phyloP scores from a whole-genome alignment of 1,284 basidiomycete genomes.

The Clitocybe nebularis region DNA sequence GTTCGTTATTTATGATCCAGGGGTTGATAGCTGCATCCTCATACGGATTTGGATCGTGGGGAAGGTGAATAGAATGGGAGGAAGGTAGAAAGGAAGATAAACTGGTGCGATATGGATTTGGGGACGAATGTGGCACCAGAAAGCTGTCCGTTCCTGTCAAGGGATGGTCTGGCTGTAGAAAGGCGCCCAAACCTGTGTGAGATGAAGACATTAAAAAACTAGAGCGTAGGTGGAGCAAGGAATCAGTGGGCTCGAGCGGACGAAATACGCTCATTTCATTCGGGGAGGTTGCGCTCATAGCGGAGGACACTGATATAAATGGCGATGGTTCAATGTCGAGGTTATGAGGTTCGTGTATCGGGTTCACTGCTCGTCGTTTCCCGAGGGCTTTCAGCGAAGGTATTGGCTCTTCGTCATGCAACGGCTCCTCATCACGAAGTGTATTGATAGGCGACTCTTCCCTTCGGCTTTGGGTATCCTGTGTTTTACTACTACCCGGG shows the following conservation, averaged over 20 bases:
- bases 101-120: too few relatives aligned
- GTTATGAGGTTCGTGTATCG: neutral
- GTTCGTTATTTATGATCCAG: neutral
- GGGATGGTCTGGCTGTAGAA: neutral
- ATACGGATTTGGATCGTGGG: neutral
- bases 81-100: too few relatives aligned
- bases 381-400: conserved; percentile 1
- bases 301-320: too few relatives aligned
- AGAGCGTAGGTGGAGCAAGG: neutral
- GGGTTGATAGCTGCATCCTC: neutral
- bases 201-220: neutral
- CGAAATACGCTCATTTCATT: neutral
- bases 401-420: too few relatives aligned
- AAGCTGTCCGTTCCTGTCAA: neutral
- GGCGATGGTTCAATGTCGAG: neutral
- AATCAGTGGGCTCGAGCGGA: neutral
- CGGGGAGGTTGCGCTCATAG: neutral
- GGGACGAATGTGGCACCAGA: neutral
- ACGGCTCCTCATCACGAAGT: too few relatives aligned
- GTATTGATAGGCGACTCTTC: neutral
- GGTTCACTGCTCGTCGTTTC: neutral
- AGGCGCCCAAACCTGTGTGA: neutral
- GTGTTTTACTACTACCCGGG: neutral
- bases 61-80: neutral
- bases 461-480: too few relatives aligned